Evolutionary conservation across 2,329 filamentous ascomycete genomes (phyloP).

Genomic region (Aspergillus fijiensis): DNA sequence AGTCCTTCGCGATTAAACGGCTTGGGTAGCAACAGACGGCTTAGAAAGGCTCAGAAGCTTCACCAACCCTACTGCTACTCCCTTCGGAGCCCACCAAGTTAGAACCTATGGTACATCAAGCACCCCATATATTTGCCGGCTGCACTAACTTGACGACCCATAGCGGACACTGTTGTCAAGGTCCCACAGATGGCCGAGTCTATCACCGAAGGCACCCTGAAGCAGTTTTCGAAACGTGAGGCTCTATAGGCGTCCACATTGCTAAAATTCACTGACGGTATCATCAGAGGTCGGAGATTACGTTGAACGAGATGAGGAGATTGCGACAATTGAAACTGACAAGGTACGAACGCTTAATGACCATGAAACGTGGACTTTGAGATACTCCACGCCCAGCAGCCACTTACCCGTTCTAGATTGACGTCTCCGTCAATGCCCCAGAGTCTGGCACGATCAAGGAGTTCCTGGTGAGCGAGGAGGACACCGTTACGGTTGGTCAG

Average conservation of each 20-base stretch:
- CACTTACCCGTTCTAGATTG: constrained; percentile 62
- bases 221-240: constrained; percentile 84
- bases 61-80: constrained; percentile 22
- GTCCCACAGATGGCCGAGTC: constrained; percentile 98
- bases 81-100: constrained; percentile 32
- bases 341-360: constrained; percentile 62
- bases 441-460: constrained; percentile 89
- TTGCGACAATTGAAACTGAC: constrained; percentile 98
- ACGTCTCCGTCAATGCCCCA: constrained; percentile 93
- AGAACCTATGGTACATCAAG: constrained; percentile 37
- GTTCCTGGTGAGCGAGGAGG: constrained; percentile 86
- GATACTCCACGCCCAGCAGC: not conserved
- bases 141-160: constrained; percentile 4
- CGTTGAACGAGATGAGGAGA: constrained; percentile 94
- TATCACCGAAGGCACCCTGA: constrained; percentile 94
- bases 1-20: not conserved
- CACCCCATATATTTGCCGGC: not conserved
- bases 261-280: not conserved
- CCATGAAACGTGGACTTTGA: not conserved
- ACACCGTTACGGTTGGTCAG: constrained; percentile 92
- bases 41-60: constrained; percentile 5
- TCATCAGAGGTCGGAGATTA: constrained; percentile 75
- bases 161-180: constrained; percentile 81
- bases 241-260: not conserved
- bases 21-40: not conserved